phyloP scores from a whole-genome alignment of 305 asterid genomes.

The Solanum aculeatissimum region DNA sequence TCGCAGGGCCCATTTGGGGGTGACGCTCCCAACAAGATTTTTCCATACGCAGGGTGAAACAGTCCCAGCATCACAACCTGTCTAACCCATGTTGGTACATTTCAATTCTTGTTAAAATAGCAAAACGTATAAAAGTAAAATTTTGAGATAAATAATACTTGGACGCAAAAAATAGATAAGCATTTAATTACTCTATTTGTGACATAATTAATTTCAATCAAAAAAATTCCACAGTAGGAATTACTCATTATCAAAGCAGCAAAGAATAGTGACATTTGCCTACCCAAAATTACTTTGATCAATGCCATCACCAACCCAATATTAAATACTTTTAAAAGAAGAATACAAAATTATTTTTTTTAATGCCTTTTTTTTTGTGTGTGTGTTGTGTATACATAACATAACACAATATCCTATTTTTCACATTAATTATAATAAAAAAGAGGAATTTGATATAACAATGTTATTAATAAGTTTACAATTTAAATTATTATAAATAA shows the following conservation, averaged over 20 bases:
- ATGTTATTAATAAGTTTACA: background rate
- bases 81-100: too few relatives aligned
- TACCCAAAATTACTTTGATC: background rate
- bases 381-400: background rate
- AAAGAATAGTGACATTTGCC: background rate
- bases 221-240: background rate
- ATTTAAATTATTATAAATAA: background rate
- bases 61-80: too few relatives aligned
- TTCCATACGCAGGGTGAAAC: too few relatives aligned
- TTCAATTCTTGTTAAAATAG: background rate
- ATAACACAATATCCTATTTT: background rate
- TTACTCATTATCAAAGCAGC: background rate
- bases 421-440: background rate
- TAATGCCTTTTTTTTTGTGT: background rate
- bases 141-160: background rate
- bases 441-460: background rate
- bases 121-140: background rate
- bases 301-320: background rate
- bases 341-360: too few relatives aligned
- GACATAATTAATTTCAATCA: background rate
- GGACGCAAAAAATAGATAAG: background rate
- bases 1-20: too few relatives aligned
- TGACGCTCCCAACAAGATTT: too few relatives aligned
- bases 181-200: background rate
- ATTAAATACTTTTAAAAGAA: background rate